These are phyloP conservation scores for Xylaria curta DNA, from an alignment of 495 filamentous ascomycete species.

Conservation along the genomic window DNA sequence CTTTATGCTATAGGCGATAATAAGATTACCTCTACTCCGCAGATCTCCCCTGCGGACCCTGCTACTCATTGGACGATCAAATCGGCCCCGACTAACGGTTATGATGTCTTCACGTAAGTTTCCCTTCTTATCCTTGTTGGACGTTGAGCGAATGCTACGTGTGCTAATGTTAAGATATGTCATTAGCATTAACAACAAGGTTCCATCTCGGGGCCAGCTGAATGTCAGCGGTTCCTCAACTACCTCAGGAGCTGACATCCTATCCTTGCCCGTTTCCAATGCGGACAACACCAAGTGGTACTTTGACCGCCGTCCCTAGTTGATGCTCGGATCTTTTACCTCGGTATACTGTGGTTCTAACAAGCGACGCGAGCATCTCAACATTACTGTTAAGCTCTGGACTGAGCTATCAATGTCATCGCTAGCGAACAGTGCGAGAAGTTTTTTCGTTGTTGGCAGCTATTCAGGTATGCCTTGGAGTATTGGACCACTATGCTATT, in stretches of 20 bases:
- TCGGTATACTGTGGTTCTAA: not conserved
- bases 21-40: not conserved
- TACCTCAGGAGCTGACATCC: not conserved
- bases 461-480: too few species aligned
- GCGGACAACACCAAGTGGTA: not conserved
- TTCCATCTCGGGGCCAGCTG: not conserved
- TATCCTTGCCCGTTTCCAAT: not conserved
- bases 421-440: not conserved
- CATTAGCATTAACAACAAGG: not conserved
- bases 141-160: not conserved
- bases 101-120: not conserved
- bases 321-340: not conserved
- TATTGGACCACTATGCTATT: not conserved
- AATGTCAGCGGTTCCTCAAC: not conserved
- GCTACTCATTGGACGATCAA: constrained; percentile 3
- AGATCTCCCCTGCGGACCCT: not conserved
- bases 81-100: not conserved
- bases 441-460: not conserved
- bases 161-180: not conserved
- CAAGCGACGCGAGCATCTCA: not conserved
- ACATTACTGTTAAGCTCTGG: not conserved
- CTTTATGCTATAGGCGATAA: not conserved
- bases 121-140: not conserved
- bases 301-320: not conserved
- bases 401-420: not conserved